Evolutionary conservation across 306 rosid species (phyloP).

Genomic region (Abrus precatorius): DNA sequence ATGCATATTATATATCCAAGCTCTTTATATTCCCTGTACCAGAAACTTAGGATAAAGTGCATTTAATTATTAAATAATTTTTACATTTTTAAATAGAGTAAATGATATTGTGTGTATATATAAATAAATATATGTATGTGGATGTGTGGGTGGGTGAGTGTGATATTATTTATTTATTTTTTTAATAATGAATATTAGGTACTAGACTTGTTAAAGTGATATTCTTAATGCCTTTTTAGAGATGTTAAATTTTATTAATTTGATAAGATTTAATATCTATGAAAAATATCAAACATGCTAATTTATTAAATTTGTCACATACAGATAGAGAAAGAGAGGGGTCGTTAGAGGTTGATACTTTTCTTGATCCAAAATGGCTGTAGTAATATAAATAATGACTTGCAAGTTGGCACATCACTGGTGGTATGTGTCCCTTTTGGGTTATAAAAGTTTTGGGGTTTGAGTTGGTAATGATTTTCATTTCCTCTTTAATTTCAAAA

Average conservation of each 20-base stretch:
- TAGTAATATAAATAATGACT: conserved; percentile 40
- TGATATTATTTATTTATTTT: too few relatives aligned
- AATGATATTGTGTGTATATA: background rate
- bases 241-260: background rate
- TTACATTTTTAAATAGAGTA: background rate
- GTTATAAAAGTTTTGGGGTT: conserved; percentile 43
- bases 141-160: too few relatives aligned
- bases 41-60: background rate
- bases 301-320: background rate
- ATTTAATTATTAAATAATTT: background rate
- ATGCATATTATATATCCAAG: background rate
- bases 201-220: background rate
- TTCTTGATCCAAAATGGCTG: conserved; percentile 39
- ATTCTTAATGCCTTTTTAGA: background rate
- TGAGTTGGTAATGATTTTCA: conserved; percentile 52
- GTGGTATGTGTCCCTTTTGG: conserved; percentile 49
- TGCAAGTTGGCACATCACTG: conserved; percentile 49
- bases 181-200: too few relatives aligned
- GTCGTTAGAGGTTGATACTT: conserved; percentile 9
- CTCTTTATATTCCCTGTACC: background rate
- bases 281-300: background rate
- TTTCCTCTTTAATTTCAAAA: conserved; percentile 54
- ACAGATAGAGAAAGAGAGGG: background rate
- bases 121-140: too few relatives aligned
- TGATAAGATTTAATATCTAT: background rate